phyloP scores from a whole-genome alignment of 257 asterid genomes.

The Verbascum thapsus region DNA sequence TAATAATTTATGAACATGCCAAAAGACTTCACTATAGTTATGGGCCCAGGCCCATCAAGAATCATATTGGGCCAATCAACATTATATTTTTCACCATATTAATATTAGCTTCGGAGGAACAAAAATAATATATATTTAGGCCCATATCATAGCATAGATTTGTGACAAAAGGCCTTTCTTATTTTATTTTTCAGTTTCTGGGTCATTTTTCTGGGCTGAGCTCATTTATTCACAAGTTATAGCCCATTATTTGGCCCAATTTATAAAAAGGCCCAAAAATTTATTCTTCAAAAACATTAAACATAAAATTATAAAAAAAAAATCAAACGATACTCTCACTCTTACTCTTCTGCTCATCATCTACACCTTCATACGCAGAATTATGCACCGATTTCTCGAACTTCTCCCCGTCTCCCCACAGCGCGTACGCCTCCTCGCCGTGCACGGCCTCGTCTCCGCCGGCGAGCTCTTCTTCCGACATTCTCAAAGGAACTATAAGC shows the following conservation, averaged over 20 bases:
- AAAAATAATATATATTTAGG: no score
- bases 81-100: no score
- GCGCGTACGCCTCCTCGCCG: conserved; percentile 80
- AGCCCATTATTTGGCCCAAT: background rate
- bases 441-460: conserved; percentile 76
- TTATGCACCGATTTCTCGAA: conserved; percentile 47
- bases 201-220: no score
- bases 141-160: no score
- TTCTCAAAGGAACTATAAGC: conserved; percentile 49
- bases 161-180: no score
- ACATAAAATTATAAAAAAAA: background rate
- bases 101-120: no score
- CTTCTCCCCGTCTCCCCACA: conserved; percentile 83
- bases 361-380: conserved; percentile 41
- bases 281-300: background rate
- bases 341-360: conserved; percentile 36
- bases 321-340: conserved; percentile 17
- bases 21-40: no score
- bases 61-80: no score
- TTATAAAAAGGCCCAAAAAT: background rate
- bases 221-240: background rate
- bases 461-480: conserved; percentile 53
- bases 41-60: no score
- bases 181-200: no score
- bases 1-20: no score